Base-by-base conservation (phyloP, 257 asterid species). In the Ilex asprella region DNA sequence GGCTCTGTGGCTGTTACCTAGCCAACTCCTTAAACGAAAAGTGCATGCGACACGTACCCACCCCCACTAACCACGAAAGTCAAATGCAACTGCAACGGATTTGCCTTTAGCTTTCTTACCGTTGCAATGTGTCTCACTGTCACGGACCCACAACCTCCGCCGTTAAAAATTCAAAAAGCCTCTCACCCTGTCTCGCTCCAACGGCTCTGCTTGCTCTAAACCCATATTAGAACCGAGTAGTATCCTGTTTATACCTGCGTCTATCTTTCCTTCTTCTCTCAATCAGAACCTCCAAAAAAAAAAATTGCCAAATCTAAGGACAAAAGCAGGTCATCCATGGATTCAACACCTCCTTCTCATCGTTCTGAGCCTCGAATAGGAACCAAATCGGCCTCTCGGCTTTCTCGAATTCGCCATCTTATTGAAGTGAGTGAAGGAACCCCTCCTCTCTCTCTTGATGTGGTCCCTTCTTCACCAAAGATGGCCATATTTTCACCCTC, bases 381-480 rank as follows among this genome's bases (percentile, higher is more conserved):
- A 52, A 59, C 85, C 55, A 91, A 86, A 77, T 84, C 95, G n/a
- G 77, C 87, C 11, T 81, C 94, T 7, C 74, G 90, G 52, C 80
- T 84, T 47, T 79, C 94, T 16, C 81, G 72, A 65, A 85, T 86
- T 81, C 94, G 91, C 39, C 84, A 67, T 12, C 77, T 65, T 69
- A 71, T 76, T 61, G 83, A 77, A 35, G 75, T 67, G 64, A 67
- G 66, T 1, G 87, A 76, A 39, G 63, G 76, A 6, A 82, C 77
- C 46, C 85, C 88, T 29, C 73, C 71, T 35, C 79, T 84, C 58
- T 81, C 88, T 21, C 91, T 89, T n/a, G 97, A 89, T 27, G 70
- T 86, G 16, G 85, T 81, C 62, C 85, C 97, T 53, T 80, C 73
- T 68, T 83, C 98, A 0, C 94, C 95, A 4, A 82, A 73, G 55